Percentiles rank a stretch among this genome's conserved stretches.
These are phyloP conservation scores for Eucalyptus pauciflora DNA, from an alignment of 345 rosid genomes.

Conservation along the genomic window DNA sequence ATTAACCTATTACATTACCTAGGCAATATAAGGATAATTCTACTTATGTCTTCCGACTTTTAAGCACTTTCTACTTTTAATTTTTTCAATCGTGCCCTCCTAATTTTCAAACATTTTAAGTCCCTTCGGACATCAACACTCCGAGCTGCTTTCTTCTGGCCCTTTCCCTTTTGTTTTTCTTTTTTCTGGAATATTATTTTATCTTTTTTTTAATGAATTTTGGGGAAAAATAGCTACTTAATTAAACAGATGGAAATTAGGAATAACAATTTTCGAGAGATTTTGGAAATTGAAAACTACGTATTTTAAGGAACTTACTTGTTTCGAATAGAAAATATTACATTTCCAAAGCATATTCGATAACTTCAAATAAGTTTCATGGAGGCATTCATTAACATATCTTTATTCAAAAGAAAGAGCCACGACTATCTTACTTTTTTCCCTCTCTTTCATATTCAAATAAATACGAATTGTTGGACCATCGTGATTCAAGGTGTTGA, in stretches of 20 bases:
- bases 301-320: not conserved
- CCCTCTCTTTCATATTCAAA: not conserved
- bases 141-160: not conserved
- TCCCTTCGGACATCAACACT: not conserved
- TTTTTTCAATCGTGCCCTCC: not conserved
- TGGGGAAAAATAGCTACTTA: not conserved
- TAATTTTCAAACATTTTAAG: not conserved
- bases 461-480: rapidly evolving
- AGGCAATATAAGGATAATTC: not conserved
- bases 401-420: not conserved
- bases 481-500: not conserved
- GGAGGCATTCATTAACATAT: not conserved
- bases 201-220: not conserved
- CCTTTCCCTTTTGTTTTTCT: too few relatives aligned
- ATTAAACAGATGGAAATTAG: not conserved
- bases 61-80: not conserved
- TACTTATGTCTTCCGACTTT: not conserved
- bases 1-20: not conserved
- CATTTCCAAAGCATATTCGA: not conserved
- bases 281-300: not conserved
- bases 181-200: not conserved
- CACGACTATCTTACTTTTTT: not conserved
- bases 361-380: not conserved
- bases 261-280: not conserved
- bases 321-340: not conserved